Base-by-base conservation (phyloP, 257 asterid genomes). In the Nicotiana otophora region DNA sequence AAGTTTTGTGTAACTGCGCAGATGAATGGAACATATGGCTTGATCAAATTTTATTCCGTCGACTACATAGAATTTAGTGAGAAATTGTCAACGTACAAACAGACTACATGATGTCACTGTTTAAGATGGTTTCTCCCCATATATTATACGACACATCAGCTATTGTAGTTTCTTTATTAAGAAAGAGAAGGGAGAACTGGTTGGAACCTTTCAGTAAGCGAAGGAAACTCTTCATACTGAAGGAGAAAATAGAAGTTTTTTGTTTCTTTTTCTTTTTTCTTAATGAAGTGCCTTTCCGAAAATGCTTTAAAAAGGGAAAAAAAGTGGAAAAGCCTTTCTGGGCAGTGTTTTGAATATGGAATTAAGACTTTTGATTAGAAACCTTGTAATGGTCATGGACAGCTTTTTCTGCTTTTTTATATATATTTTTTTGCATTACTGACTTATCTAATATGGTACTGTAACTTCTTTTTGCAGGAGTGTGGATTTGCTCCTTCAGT, bases 401-500 rank as follows among this genome's bases (percentile, higher is more conserved):
- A 36, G 34, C 26, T 39, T 7, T 17, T 11, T 3, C 0, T 20
- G 7, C 57, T 5, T n/a, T 5, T 11, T 39, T n/a, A 2, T 57
- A 5, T 39, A 5, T 19, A 42, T 70, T 70, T 72, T 42, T 42
- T 74, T 48, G 4, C 23, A 48, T 39, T 48, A 2, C 62, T 14
- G 80, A 14, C 5, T 74, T 48, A 9, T 48, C 23, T 48, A 48
- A 74, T 48, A n/a, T 74, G 80, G 42, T 48, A 48, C 54, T 77
- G 30, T 80, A 55, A 54, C 72, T 84, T 53, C 82, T 83, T 72
- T 42, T 63, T 86, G 33, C 69, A 95, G 99, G 98, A 96, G 88
- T 92, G 98, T 74, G 98, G 99, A 83, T 91, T 91, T 87, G 84
- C 90, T 55, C 98, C 99, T 86, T 91, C 98, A 26, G 86, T 96